Conservation (phyloP, 2,329 filamentous ascomycete genomes). For the Dendryphion nanum region DNA sequence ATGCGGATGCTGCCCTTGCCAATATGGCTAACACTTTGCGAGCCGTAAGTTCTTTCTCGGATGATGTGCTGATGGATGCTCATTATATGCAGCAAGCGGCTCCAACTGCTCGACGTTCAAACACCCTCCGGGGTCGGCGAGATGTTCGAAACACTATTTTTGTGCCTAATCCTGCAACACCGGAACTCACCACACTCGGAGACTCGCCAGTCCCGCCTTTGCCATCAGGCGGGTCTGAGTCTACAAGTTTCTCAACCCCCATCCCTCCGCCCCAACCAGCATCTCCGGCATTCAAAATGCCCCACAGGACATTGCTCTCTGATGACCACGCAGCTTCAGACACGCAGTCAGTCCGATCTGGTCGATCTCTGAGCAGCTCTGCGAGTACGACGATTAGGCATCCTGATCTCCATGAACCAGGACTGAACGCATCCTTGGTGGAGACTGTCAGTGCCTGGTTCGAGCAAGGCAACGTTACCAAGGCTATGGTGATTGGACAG, state of each 20-base stretch:
- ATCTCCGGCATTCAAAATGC: slow-evolving; percentile 36
- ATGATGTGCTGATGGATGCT: neutral
- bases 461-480: slow-evolving; percentile 68
- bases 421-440: slow-evolving; percentile 84
- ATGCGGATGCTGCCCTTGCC: slow-evolving; percentile 69
- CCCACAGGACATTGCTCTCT: slow-evolving; percentile 34
- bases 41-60: slow-evolving; percentile 37
- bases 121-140: slow-evolving; percentile 81
- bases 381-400: slow-evolving; percentile 66
- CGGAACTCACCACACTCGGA: slow-evolving; percentile 39
- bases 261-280: slow-evolving; percentile 28
- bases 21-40: slow-evolving; percentile 74
- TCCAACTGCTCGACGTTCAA: slow-evolving; percentile 58
- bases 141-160: slow-evolving; percentile 92
- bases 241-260: slow-evolving; percentile 7
- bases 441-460: slow-evolving; percentile 89
- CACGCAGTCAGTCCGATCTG: slow-evolving; percentile 86
- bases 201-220: slow-evolving; percentile 28
- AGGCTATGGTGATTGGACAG: slow-evolving; percentile 78
- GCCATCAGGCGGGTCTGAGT: slow-evolving; percentile 15
- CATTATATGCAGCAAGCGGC: slow-evolving; percentile 49
- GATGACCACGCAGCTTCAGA: slow-evolving; percentile 70
- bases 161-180: slow-evolving; percentile 53
- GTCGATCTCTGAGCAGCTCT: slow-evolving; percentile 71
- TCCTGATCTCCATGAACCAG: slow-evolving; percentile 74